These are phyloP conservation scores for Botrytis pseudocinerea DNA, from an alignment of 2,329 filamentous ascomycete species.

Conservation along the genomic window DNA sequence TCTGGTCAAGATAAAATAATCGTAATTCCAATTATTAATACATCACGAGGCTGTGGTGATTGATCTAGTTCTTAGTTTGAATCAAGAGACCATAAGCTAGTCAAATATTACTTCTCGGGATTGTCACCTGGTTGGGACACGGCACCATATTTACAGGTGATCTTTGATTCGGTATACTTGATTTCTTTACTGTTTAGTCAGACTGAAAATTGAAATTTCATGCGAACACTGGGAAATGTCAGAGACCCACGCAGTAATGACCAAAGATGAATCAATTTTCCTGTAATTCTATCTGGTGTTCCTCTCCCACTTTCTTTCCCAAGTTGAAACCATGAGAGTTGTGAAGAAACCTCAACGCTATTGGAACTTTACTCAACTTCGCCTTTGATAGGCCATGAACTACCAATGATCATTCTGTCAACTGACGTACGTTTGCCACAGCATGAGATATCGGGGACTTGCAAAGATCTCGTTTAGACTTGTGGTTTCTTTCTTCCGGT, in stretches of 20 bases:
- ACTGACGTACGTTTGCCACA: neutral
- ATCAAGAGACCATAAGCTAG: neutral
- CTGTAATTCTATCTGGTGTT: neutral
- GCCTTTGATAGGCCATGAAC: too few relatives aligned
- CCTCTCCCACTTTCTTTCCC: neutral
- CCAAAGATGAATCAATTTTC: neutral
- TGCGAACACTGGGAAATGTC: neutral
- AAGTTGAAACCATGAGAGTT: too few relatives aligned
- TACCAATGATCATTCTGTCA: neutral
- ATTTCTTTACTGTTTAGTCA: neutral
- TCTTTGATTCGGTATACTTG: neutral
- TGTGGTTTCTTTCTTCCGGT: neutral
- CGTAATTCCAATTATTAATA: neutral
- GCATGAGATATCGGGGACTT: neutral
- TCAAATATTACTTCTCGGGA: neutral
- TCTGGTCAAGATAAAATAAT: neutral
- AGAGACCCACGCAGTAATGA: neutral
- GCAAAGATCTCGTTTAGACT: neutral
- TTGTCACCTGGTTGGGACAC: too few relatives aligned
- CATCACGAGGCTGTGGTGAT: neutral
- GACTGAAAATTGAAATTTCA: neutral
- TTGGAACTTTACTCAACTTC: too few relatives aligned
- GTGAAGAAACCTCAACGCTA: neutral
- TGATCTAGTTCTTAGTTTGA: neutral
- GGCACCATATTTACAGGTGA: neutral